phyloP scores from a whole-genome alignment of 805 yeast genomes.

The Yarrowia sp. region DNA sequence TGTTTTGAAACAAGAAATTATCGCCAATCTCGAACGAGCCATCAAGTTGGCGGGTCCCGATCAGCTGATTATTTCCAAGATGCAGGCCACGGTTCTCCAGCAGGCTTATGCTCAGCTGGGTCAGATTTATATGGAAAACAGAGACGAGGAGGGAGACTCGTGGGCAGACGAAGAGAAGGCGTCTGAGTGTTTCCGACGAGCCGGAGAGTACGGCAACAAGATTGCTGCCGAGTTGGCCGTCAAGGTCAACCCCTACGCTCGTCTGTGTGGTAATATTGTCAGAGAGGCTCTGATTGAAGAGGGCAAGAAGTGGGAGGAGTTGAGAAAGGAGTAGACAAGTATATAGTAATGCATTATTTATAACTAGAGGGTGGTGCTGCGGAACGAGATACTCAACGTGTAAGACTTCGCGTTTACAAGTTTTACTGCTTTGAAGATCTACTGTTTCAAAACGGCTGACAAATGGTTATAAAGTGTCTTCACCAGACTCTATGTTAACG shows the following conservation, averaged over 20 bases:
- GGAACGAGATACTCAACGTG: too few species aligned
- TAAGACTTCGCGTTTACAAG: too few species aligned
- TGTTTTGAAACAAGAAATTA: conserved; percentile 38
- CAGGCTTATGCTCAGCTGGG: conserved; percentile 49
- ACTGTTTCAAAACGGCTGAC: too few species aligned
- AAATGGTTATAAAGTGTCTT: too few species aligned
- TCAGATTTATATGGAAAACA: conserved; percentile 44
- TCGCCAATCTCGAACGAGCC: conserved; percentile 45
- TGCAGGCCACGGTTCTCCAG: conserved; percentile 48
- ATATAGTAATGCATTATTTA: conserved; percentile 13
- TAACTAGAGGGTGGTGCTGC: not conserved
- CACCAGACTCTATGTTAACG: too few species aligned
- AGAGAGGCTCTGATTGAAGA: conserved; percentile 43
- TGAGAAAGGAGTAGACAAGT: not conserved
- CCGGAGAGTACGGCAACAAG: conserved; percentile 49
- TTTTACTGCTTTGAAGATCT: too few species aligned
- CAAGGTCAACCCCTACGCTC: conserved; percentile 49
- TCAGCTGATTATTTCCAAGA: conserved; percentile 44
- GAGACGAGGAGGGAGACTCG: conserved; percentile 30
- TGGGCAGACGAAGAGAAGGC: conserved; percentile 49
- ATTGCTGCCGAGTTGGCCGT: conserved; percentile 46
- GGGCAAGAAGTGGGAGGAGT: conserved; percentile 34
- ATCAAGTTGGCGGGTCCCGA: conserved; percentile 46
- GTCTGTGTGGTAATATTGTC: conserved; percentile 50
- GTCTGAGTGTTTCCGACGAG: conserved; percentile 45